A percentile compares a stretch with the other conserved stretches of the same genome.
These are phyloP conservation scores for Globomyces pollinis-pini DNA, from an alignment of 192 early-diverging fungal species.

Conservation along the genomic window DNA sequence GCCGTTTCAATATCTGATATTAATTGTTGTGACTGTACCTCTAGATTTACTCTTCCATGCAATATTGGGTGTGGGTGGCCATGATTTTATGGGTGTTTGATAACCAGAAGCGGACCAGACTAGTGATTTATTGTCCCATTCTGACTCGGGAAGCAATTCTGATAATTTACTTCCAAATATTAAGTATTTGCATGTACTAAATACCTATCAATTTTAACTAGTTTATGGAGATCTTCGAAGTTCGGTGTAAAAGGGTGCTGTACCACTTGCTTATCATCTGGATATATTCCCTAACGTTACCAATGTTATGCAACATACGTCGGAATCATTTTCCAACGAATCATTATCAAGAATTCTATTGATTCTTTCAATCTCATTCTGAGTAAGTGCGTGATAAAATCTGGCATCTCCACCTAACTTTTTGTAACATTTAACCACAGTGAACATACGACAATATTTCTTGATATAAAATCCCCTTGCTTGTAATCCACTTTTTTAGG, in stretches of 20 bases:
- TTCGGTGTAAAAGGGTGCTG: neutral
- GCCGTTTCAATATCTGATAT: neutral
- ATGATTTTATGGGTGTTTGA: neutral
- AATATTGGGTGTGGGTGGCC: neutral
- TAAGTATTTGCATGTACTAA: no score
- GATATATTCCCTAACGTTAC: neutral
- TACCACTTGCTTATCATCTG: neutral
- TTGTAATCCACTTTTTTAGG: slow-evolving; percentile 26
- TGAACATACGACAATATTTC: slow-evolving; percentile 34
- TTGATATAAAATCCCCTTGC: slow-evolving; percentile 37
- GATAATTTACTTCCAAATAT: no score
- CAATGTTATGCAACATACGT: neutral
- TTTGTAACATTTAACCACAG: no score
- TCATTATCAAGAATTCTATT: slow-evolving; percentile 22
- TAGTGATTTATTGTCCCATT: neutral
- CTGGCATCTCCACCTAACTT: slow-evolving; percentile 40
- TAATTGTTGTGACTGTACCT: neutral
- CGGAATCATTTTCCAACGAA: slow-evolving; percentile 12
- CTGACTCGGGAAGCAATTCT: no score
- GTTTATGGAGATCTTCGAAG: neutral
- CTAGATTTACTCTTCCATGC: neutral
- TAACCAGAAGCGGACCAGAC: neutral
- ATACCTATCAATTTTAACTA: neutral
- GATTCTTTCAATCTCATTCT: slow-evolving; percentile 35
- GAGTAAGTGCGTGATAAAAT: slow-evolving; percentile 42